Evolutionary conservation across 371 early-diverging fungal genomes (phyloP).

Genomic region (Zychaea mexicana): DNA sequence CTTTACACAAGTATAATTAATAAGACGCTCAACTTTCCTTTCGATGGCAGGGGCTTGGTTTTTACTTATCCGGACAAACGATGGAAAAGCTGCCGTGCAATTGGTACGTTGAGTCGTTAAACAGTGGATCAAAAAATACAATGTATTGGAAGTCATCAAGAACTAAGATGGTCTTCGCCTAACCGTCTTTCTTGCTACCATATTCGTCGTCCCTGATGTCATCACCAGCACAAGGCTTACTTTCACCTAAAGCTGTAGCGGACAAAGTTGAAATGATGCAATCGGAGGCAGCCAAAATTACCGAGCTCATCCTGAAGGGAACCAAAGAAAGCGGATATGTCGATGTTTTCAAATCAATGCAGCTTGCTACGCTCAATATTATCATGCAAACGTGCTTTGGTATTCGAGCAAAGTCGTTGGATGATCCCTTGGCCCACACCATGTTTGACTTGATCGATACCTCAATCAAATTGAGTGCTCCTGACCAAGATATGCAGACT

Average conservation of each 20-base stretch:
- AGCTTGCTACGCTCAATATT: constrained; percentile 5
- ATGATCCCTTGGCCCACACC: constrained; percentile 11
- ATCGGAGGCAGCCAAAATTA: constrained; percentile 1
- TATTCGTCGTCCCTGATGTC: too few relatives aligned
- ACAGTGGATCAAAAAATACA: background rate
- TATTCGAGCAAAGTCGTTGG: background rate
- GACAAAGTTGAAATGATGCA: background rate
- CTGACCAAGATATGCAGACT: constrained; percentile 9
- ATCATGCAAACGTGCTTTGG: constrained; percentile 9
- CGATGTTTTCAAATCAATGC: background rate
- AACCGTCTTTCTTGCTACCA: too few relatives aligned
- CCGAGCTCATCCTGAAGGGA: background rate
- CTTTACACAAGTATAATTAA: background rate
- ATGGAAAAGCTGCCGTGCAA: constrained; percentile 13
- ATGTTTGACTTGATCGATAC: constrained; percentile 9
- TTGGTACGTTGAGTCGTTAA: background rate
- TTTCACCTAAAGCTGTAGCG: constrained; percentile 13
- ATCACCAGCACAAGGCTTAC: background rate
- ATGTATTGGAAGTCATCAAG: too few relatives aligned
- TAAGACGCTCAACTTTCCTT: too few relatives aligned
- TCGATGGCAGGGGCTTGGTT: constrained; percentile 13
- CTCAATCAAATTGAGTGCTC: background rate
- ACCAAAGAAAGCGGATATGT: background rate
- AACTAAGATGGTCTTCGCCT: too few relatives aligned
- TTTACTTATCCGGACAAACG: constrained; percentile 4